phyloP scores from a whole-genome alignment of 768 basidiomycete species.

The Boletus rufocinnamomeus region DNA sequence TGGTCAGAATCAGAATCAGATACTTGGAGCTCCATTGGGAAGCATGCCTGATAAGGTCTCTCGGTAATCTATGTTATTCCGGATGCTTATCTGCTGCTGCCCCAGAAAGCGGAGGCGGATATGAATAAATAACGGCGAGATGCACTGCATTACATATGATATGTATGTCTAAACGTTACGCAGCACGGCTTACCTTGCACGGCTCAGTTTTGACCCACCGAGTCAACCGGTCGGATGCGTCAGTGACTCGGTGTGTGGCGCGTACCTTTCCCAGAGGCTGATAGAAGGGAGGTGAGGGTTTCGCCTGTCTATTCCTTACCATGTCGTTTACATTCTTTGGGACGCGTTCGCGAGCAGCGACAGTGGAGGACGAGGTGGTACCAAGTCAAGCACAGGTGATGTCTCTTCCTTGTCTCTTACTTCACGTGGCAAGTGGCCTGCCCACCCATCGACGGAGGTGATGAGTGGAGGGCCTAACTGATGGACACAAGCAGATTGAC shows the following conservation, averaged over 20 bases:
- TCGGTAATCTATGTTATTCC: no score
- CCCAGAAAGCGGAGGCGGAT: background rate
- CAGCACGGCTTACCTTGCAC: background rate
- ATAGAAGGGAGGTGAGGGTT: conserved; percentile 7
- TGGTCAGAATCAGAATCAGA: background rate
- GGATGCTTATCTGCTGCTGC: background rate
- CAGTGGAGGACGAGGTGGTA: background rate
- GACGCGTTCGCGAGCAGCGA: background rate
- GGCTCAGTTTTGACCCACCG: background rate
- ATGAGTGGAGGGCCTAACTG: background rate
- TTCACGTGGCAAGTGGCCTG: background rate
- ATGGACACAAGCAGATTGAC: conserved; percentile 21
- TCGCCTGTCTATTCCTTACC: background rate
- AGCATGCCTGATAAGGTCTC: background rate
- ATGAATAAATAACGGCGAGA: background rate
- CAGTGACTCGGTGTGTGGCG: background rate
- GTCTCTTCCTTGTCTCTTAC: background rate
- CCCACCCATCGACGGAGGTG: background rate
- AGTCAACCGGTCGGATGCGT: background rate
- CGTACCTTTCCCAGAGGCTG: background rate
- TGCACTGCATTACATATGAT: background rate
- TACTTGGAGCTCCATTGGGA: no score
- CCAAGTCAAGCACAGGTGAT: conserved; percentile 19
- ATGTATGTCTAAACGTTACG: background rate
- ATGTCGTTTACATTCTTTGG: conserved; percentile 2